Percentiles rank a stretch among this genome's conserved stretches.
phyloP scores from a whole-genome alignment of 257 asterid genomes.

The Craterostigma plantagineum region DNA sequence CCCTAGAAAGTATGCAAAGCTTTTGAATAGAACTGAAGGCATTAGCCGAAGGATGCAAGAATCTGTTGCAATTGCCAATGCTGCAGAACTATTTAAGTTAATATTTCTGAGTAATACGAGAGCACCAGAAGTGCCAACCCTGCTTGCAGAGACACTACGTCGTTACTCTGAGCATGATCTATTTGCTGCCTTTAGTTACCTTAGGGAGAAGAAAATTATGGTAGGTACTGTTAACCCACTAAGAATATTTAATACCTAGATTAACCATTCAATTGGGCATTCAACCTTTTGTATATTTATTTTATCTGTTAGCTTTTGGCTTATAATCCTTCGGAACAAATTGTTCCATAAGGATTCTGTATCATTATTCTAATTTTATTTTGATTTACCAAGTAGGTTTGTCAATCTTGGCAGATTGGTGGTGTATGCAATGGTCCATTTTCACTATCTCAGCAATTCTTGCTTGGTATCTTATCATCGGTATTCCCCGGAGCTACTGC shows the following conservation, averaged over 20 bases:
- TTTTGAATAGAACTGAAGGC: slow-evolving; percentile 22
- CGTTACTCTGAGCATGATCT: slow-evolving; percentile 96
- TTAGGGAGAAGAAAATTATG: slow-evolving; percentile 78
- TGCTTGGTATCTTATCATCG: slow-evolving; percentile 46
- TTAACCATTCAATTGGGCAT: not conserved
- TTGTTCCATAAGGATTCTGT: too few relatives aligned
- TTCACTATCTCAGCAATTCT: slow-evolving; percentile 62
- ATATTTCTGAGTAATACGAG: slow-evolving; percentile 66
- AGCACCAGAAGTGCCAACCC: slow-evolving; percentile 49
- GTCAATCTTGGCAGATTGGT: slow-evolving; percentile 54
- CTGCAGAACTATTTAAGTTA: slow-evolving; percentile 82
- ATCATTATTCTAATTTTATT: too few relatives aligned
- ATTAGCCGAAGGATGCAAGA: slow-evolving; percentile 33
- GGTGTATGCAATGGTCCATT: slow-evolving; percentile 48
- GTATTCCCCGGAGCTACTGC: slow-evolving; percentile 65
- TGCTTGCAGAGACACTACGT: slow-evolving; percentile 78
- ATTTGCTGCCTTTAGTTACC: slow-evolving; percentile 79
- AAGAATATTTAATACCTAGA: not conserved
- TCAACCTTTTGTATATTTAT: too few relatives aligned
- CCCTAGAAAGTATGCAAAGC: slow-evolving; percentile 34
- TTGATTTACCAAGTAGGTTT: not conserved
- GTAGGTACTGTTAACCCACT: slow-evolving; percentile 24
- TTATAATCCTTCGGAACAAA: too few relatives aligned
- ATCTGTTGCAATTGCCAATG: slow-evolving; percentile 89
- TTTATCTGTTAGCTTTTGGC: too few relatives aligned